These are phyloP conservation scores for Lunularia cruciata DNA, from an alignment of 225 moss, liverwort and hornwort species.

Conservation along the genomic window DNA sequence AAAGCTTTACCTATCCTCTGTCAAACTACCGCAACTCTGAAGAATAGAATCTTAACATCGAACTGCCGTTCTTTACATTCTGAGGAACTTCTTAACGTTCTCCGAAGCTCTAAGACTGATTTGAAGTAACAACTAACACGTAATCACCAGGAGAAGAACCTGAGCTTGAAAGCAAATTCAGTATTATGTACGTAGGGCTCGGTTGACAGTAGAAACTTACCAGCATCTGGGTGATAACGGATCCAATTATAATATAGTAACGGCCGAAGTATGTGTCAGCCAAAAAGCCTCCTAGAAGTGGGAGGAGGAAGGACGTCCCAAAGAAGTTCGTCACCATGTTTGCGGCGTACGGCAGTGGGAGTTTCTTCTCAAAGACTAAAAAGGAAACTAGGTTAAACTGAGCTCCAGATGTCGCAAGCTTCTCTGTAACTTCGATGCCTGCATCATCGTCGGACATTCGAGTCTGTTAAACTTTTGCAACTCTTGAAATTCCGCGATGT, in stretches of 20 bases:
- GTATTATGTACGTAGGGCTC: too few species aligned
- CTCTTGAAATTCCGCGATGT: too few species aligned
- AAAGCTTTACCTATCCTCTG: too few species aligned
- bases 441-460: not conserved
- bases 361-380: constrained; percentile 27
- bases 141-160: too few species aligned
- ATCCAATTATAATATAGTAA: constrained; percentile 26
- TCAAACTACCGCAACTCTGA: too few species aligned
- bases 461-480: too few species aligned
- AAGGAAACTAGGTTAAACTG: constrained; percentile 43
- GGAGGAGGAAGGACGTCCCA: constrained; percentile 40
- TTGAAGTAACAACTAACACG: too few species aligned
- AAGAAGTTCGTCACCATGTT: constrained; percentile 46
- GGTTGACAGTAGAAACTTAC: not conserved
- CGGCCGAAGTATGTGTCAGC: constrained; percentile 46
- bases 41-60: too few species aligned
- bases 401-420: constrained; percentile 43
- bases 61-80: too few species aligned
- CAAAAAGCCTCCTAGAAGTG: constrained; percentile 41
- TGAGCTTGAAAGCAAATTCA: too few species aligned
- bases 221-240: constrained; percentile 3
- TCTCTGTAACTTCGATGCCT: constrained; percentile 46
- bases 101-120: too few species aligned
- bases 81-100: too few species aligned
- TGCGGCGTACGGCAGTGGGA: constrained; percentile 33